Conservation (phyloP, 495 filamentous ascomycete genomes). For the Lineolata rhizophorae region DNA sequence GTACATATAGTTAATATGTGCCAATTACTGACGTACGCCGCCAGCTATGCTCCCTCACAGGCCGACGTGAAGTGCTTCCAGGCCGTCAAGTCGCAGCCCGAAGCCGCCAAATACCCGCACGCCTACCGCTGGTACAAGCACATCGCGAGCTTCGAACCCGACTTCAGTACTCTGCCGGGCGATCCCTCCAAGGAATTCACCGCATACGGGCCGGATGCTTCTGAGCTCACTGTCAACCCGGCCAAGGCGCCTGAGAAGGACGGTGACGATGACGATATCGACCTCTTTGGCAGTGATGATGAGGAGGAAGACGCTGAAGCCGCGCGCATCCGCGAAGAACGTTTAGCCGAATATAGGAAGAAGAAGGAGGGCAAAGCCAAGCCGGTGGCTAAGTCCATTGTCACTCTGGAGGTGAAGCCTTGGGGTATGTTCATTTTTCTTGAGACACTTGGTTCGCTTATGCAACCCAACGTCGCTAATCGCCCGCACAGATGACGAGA, state of each 20-base stretch:
- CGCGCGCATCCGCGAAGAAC: constrained; percentile 58
- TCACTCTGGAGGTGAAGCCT: constrained; percentile 92
- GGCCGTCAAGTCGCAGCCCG: constrained; percentile 53
- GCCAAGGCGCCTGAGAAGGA: constrained; percentile 56
- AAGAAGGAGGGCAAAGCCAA: constrained; percentile 92
- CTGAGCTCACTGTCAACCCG: constrained; percentile 54
- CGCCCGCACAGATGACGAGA: constrained; percentile 63
- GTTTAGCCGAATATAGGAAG: constrained; percentile 80
- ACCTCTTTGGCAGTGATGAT: constrained; percentile 74
- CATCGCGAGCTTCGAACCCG: constrained; percentile 71
- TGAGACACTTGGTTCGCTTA: not conserved
- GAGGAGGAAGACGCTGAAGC: constrained; percentile 87
- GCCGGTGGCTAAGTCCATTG: constrained; percentile 80
- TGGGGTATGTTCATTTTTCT: constrained; percentile 55
- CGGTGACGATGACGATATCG: constrained; percentile 65
- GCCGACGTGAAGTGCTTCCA: constrained; percentile 93
- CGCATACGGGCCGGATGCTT: constrained; percentile 71
- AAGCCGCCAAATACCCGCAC: constrained; percentile 72
- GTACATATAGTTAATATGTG: not conserved
- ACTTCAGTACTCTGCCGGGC: constrained; percentile 78
- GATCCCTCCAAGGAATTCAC: constrained; percentile 76
- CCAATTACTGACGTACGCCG: constrained; percentile 6
- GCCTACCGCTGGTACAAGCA: constrained; percentile 98
- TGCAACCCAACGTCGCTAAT: constrained; percentile 6
- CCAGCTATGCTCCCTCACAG: constrained; percentile 67